Evolutionary conservation across 176 grass and related monocot genomes (phyloP).

Genomic region (Carex scoparia): DNA sequence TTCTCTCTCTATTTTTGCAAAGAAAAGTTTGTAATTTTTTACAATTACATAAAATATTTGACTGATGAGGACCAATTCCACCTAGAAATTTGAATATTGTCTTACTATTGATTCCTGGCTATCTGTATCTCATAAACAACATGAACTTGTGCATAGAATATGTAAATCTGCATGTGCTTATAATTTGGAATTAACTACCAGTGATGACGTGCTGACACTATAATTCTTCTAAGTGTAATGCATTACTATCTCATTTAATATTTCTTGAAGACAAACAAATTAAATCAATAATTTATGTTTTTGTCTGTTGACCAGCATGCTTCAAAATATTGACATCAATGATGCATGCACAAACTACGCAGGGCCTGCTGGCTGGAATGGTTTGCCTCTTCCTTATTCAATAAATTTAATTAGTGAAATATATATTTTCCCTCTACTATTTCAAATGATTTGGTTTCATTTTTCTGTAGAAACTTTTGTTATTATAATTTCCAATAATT

Average conservation of each 20-base stretch:
- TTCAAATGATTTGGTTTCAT: neutral
- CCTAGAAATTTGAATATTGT: neutral
- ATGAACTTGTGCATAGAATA: neutral
- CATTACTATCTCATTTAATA: neutral
- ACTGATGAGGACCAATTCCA: neutral
- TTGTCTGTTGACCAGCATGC: slow-evolving; percentile 35
- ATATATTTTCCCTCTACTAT: neutral
- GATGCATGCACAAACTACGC: slow-evolving; percentile 44
- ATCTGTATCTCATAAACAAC: neutral
- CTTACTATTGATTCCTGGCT: neutral
- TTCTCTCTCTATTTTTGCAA: neutral
- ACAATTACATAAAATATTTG: neutral
- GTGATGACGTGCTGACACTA: no score
- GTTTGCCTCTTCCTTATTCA: slow-evolving; percentile 13
- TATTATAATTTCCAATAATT: no score
- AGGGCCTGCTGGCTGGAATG: slow-evolving; percentile 67
- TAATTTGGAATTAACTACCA: neutral
- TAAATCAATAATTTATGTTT: neutral
- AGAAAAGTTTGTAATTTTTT: neutral
- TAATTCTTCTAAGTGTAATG: neutral
- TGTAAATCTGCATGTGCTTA: neutral
- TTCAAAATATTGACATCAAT: slow-evolving; percentile 50
- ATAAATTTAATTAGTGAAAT: neutral
- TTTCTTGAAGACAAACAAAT: neutral
- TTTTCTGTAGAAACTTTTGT: neutral